phyloP scores from a whole-genome alignment of 768 basidiomycete genomes.

The Ramaria sp. region DNA sequence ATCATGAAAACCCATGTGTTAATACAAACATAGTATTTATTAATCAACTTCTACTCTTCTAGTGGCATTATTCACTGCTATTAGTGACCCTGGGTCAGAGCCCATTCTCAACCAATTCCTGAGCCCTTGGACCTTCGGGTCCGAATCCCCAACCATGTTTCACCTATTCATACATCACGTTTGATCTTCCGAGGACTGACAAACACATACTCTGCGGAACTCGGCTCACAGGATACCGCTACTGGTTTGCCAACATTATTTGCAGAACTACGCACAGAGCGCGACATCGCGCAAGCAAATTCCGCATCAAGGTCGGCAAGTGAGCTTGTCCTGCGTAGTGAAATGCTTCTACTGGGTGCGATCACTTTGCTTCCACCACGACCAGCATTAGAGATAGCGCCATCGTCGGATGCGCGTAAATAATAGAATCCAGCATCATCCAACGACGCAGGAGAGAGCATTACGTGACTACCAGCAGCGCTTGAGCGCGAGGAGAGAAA shows the following conservation, averaged over 20 bases:
- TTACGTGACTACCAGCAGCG: neutral
- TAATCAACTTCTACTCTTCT: too few relatives aligned
- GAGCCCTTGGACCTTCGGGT: too few relatives aligned
- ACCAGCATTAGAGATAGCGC: slow-evolving; percentile 49
- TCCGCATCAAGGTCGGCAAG: slow-evolving; percentile 66
- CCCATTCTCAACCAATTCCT: too few relatives aligned
- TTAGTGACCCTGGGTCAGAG: too few relatives aligned
- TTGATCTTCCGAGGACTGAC: slow-evolving; percentile 38
- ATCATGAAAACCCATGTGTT: too few relatives aligned
- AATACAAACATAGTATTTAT: too few relatives aligned
- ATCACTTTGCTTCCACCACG: slow-evolving; percentile 43
- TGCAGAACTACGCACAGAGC: slow-evolving; percentile 20
- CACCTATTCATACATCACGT: too few relatives aligned
- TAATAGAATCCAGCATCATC: slow-evolving; percentile 20
- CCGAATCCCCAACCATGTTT: too few relatives aligned
- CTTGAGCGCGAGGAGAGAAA: slow-evolving; percentile 24
- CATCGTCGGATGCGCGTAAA: slow-evolving; percentile 60
- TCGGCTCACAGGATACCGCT: slow-evolving; percentile 59
- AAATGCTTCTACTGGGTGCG: slow-evolving; percentile 50
- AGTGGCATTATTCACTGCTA: too few relatives aligned
- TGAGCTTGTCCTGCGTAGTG: slow-evolving; percentile 54
- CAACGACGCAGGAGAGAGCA: slow-evolving; percentile 41
- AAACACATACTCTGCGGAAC: slow-evolving; percentile 29
- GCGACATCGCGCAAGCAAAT: slow-evolving; percentile 29
- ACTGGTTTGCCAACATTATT: slow-evolving; percentile 50